These are phyloP conservation scores for Nicotiana knightiana DNA, from an alignment of 257 asterid species.

Conservation along the genomic window DNA sequence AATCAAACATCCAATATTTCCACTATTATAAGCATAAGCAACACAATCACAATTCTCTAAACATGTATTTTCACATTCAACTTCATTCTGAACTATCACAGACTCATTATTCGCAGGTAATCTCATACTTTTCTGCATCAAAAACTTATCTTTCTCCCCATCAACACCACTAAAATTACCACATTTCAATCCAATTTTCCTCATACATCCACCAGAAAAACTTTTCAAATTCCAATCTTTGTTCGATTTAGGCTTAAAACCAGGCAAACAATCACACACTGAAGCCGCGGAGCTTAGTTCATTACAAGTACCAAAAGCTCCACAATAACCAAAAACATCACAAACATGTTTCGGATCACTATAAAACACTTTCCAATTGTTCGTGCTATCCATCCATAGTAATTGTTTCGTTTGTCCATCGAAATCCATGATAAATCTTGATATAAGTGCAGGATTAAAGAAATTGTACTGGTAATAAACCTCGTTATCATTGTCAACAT, in stretches of 20 bases:
- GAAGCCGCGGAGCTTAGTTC: not conserved
- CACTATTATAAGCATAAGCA: not conserved
- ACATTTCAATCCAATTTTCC: slow-evolving; percentile 6
- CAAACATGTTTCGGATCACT: slow-evolving; percentile 6
- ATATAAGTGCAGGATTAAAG: not conserved
- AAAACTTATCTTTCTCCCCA: not conserved
- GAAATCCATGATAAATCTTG: not conserved
- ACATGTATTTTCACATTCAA: not conserved
- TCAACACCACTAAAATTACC: not conserved
- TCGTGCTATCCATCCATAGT: not conserved
- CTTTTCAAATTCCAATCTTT: slow-evolving; percentile 1
- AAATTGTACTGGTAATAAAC: not conserved
- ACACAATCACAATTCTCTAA: slow-evolving; percentile 1
- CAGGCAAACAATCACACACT: slow-evolving; percentile 6
- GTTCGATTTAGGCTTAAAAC: not conserved
- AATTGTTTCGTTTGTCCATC: slow-evolving; percentile 8
- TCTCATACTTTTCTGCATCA: not conserved
- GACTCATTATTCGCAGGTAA: not conserved
- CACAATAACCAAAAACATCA: slow-evolving; percentile 8
- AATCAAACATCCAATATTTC: not conserved
- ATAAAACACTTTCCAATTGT: not conserved
- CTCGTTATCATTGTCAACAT: slow-evolving; percentile 9
- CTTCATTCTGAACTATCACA: slow-evolving; percentile 1
- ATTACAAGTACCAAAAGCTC: slow-evolving; percentile 2
- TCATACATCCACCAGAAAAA: slow-evolving; percentile 11